Evolutionary conservation across 768 basidiomycete genomes (phyloP), one percentile per base, ranked within the genome.

Genomic region (Auricularia heimuer): DNA sequence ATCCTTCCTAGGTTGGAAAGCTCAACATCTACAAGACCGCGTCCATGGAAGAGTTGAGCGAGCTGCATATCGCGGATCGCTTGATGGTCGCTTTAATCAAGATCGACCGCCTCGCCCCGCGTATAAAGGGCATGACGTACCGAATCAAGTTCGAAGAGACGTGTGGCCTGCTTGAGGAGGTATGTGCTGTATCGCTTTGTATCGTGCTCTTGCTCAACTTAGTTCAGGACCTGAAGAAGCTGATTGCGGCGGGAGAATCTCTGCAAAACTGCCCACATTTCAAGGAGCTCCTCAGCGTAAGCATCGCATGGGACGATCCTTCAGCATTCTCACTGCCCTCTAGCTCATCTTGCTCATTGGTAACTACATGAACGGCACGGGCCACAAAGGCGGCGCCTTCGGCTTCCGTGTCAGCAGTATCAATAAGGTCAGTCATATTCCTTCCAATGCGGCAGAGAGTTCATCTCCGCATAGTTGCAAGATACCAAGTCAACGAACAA

Each of bases 361-460:
- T 54, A 99, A 99, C 74, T 99, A 94, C 75, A 94, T 98, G 88
- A 99, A 99, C 73, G 93, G 94, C 4, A 89, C 93, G 63, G 94
- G 95, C 63, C 83, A 93, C 70, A 97, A 96, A 74, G 96, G 96
- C 64, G 95, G 95, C 37, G 97, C 97, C 1, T 96, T 92, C 70
- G 96, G 96, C 66, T 99, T 99, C 83, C 86, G 90, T 71, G 86
- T 98, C 63, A 94, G 92, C 77, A 96, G 94, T 75, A 95, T 99
- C 76, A 98, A 99, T 78, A 94, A 94, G 82, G 94, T 88, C 67
- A 8, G 56, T 29, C 56, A 60, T 33, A 7, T 6, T 29, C 56
- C 11, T 29, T 11, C 54, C 6, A 21, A 11, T 62, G 35, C 36
- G 66, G 54, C 62, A 60, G 18, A 47, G 12, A 6, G 21, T n/a